Evolutionary conservation across 371 early-diverging fungal species (phyloP), one percentile per base, ranked within the genome.

Genomic region (Mortierella sp.): DNA sequence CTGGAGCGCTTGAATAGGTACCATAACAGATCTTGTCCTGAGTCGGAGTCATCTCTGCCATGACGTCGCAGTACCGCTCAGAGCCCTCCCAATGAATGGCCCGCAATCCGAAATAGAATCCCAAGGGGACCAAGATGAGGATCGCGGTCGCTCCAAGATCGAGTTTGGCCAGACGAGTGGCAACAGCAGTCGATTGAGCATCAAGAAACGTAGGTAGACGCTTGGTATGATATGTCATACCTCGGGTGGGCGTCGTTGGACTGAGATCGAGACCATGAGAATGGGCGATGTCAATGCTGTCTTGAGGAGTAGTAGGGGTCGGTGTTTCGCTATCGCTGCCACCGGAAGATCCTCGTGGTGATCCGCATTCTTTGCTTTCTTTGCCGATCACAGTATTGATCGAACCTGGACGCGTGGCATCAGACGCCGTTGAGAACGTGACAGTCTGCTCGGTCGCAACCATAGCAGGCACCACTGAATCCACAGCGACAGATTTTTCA

Each of bases 161-260:
- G 4, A 60, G 47, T 7, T 65, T 64, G 42, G 76, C 76, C 6
- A 60, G 28, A 23, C 52, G 50, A 0, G 52, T 50, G 6, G 76
- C 47, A 2, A 69, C 31, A 9, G 42, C n/a, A 15, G 26, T 27
- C 9, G 69, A 69, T 3, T 70, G 14, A 24, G 70, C 70, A 24
- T 76, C 76, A 7, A 56, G 56, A 61, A 76, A 76, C 3, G 69
- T 69, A 12, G 70, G 70, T 14, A 76, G 52, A 6, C 61, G 70
- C 42, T 64, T 68, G 28, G 59, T 19, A 11, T 55, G 49, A 41
- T 75, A 75, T 9, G 64, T 58, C 56, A 64, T 58, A 12, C 32
- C 50, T n/a, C 69, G 64, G 7, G 68, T 75, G 7, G 56, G 30
- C 5, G 8, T 23, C 8, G 62, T 47, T 4, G 42, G 27, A 11